Evolutionary conservation across 208 protist genomes (phyloP), one percentile per base, ranked within the genome.

Genomic region (Herpetomonas samuelpessoai): DNA sequence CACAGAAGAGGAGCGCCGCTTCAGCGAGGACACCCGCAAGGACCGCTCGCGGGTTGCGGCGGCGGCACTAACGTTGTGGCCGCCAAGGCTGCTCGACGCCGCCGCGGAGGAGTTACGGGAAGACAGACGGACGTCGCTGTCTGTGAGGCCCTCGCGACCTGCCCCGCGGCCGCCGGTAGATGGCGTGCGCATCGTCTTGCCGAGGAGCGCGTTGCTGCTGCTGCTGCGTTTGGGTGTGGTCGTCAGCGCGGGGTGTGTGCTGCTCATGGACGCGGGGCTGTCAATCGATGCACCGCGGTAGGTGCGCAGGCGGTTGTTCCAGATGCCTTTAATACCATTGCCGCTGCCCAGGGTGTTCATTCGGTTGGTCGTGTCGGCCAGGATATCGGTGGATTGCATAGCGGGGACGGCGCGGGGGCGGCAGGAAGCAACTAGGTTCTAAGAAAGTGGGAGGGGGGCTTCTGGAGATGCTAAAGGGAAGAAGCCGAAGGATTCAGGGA

Each of bases 311-410:
- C 57, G 57, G 47, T 65, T 72, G 38, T 69, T 54, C 65, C 69
- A 76, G 26, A 76, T 18, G 45, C 52, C 52, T 30, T 69, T 69
- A 21, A 76, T 64, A 39, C 55, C 63, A 12, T 27, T 35, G 35
- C 19, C 50, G 63, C 2, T 49, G n/a, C 22, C 22, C 3, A 52
- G 6, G 48, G 19, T 45, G 52, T 46, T 48, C 25, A 59, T 59
- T 22, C 44, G 44, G 35, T 44, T 59, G 24, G 30, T 16, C 7
- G 54, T 59, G 28, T 27, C 28, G 35, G 35, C 28, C 10, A 48
- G 44, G 19, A 48, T 48, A 22, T 48, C 44, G 35, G 35, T 14
- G 14, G 35, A 14, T 41, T 41, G 35, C 35, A 41, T 41, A 41
- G n/a, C n/a, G n/a, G n/a, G n/a, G n/a, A n/a, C n/a, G n/a, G n/a